Conservation (phyloP, 768 basidiomycete species). For the Fomitopsis serialis region DNA sequence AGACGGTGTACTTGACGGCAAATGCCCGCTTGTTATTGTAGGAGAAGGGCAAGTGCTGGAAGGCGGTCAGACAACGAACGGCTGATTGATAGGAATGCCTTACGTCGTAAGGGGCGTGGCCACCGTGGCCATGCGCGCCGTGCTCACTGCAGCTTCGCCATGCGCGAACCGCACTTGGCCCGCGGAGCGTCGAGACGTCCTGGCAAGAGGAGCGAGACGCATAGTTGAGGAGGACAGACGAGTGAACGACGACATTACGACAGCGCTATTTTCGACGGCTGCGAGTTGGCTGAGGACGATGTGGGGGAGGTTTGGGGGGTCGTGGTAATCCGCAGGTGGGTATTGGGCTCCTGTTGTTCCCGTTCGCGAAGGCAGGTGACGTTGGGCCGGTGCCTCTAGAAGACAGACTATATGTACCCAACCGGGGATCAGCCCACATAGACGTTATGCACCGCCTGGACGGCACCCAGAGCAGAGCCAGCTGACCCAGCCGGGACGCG, state of each 20-base stretch:
- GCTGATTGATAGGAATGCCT: neutral
- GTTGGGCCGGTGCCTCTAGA: neutral
- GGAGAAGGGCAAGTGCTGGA: conserved; percentile 27
- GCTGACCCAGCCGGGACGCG: conserved; percentile 1
- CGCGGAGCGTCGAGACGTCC: neutral
- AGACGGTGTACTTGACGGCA: conserved; percentile 38
- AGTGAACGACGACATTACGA: neutral
- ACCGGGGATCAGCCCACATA: neutral
- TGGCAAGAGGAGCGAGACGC: neutral
- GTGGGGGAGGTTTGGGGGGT: neutral
- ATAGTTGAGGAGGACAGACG: neutral
- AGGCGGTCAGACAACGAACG: neutral
- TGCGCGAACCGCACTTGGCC: neutral
- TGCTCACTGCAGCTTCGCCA: neutral
- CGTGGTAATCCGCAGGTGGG: neutral
- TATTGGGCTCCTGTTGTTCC: neutral
- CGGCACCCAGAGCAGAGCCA: neutral
- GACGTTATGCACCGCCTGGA: neutral
- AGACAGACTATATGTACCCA: neutral
- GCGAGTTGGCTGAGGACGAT: neutral
- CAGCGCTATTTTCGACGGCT: neutral
- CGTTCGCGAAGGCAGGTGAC: neutral
- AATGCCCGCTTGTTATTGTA: conserved; percentile 21
- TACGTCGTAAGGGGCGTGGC: neutral
- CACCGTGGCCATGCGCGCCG: neutral